phyloP scores from a whole-genome alignment of 2,329 filamentous ascomycete genomes.

The Aspergillus fumigatus region DNA sequence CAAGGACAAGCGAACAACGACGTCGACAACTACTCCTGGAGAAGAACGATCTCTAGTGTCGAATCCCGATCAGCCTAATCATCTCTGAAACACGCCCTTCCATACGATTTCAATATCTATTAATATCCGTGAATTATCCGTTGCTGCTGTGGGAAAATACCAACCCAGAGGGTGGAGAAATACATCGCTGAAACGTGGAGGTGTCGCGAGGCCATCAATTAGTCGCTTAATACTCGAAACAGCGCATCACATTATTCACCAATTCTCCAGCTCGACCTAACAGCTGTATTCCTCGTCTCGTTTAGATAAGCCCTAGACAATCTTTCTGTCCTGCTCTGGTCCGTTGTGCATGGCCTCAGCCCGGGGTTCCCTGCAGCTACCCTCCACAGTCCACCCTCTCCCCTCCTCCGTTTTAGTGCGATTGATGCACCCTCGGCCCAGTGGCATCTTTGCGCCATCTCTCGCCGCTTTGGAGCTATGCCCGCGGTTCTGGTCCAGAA shows the following conservation, averaged over 20 bases:
- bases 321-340: neutral
- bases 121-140: neutral
- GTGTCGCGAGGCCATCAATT: neutral
- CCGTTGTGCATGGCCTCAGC: neutral
- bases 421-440: constrained; percentile 25
- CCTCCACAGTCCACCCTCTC: neutral
- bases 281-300: neutral
- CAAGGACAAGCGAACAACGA: constrained; percentile 1
- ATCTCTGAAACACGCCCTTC: constrained; percentile 11
- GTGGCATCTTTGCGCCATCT: constrained; percentile 15
- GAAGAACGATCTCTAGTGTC: constrained; percentile 3
- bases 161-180: constrained; percentile 13
- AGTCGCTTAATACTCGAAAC: neutral
- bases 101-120: neutral
- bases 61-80: constrained; percentile 10
- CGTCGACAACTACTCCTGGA: constrained; percentile 11
- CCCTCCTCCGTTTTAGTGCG: constrained; percentile 2
- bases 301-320: neutral
- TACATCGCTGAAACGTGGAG: constrained; percentile 12
- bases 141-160: neutral
- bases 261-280: neutral
- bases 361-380: neutral
- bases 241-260: constrained; percentile 1
- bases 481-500: constrained; percentile 29
- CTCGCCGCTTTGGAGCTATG: constrained; percentile 32